These are phyloP conservation scores for Cydonia oblonga DNA, from an alignment of 331 rosid genomes.

Conservation along the genomic window DNA sequence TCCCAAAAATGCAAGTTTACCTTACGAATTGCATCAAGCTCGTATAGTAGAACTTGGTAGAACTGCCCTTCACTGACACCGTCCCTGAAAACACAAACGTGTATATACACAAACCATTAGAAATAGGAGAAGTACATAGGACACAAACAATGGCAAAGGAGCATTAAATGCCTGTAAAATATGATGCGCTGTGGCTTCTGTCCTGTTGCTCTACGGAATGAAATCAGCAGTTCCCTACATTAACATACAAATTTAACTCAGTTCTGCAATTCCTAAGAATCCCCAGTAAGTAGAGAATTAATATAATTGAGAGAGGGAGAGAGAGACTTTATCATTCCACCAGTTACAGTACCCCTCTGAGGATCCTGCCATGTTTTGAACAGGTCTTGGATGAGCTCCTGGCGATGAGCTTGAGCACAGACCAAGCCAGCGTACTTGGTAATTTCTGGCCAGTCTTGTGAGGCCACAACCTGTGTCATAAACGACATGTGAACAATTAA, in stretches of 20 bases:
- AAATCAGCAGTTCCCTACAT: slow-evolving; percentile 81
- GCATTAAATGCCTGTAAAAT: slow-evolving; percentile 53
- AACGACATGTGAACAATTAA: not conserved
- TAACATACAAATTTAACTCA: not conserved
- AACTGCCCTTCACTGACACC: slow-evolving; percentile 97
- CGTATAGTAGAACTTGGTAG: slow-evolving; percentile 83
- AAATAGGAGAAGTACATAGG: not conserved
- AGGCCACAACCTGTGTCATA: slow-evolving; percentile 74
- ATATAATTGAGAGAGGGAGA: not conserved
- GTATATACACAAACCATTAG: not conserved
- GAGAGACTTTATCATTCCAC: slow-evolving; percentile 88
- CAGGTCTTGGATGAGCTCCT: slow-evolving; percentile 92
- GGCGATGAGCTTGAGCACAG: slow-evolving; percentile 94
- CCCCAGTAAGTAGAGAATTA: not conserved
- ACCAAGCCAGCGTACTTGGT: slow-evolving; percentile 95
- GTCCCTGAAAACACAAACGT: slow-evolving; percentile 45
- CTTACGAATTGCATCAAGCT: slow-evolving; percentile 91
- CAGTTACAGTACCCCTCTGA: slow-evolving; percentile 58
- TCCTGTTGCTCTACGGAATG: slow-evolving; percentile 91
- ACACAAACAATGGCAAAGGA: not conserved
- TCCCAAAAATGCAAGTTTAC: slow-evolving; percentile 14
- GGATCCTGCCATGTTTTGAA: slow-evolving; percentile 96
- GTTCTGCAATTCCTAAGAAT: not conserved
- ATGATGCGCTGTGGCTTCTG: slow-evolving; percentile 93
- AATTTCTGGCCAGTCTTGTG: slow-evolving; percentile 98